Evolutionary conservation across 2,329 filamentous ascomycete species (phyloP), one percentile per base, ranked within the genome.

Genomic region (Claviceps fusiformis): DNA sequence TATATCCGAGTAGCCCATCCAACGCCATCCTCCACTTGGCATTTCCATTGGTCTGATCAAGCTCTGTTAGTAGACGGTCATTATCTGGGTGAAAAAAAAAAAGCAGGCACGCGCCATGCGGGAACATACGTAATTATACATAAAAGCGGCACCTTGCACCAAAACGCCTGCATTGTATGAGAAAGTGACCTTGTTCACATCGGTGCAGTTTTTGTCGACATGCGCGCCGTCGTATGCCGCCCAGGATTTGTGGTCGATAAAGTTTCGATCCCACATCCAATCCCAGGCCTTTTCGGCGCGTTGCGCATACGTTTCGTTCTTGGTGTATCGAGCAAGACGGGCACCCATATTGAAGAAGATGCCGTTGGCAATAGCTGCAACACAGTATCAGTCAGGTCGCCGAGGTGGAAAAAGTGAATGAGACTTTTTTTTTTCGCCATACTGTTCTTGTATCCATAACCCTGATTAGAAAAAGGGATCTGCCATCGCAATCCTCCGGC

Each of bases 381-480:
- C 8, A 6, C 13, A 17, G 2, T 33, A 19, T 54, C 17, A 54
- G 45, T 48, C 19, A 29, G 45, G 9, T 10, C 6, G n/a, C 5
- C 29, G 3, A n/a, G 31, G 13, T 37, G n/a, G 17, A 1, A 9
- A 9, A 15, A 2, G 15, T 19, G 24, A 43, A 3, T 24, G 7
- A 35, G 27, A 6, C 33, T 5, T 2, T 29, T 11, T 33, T 33
- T 24, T 24, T 24, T 24, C n/a, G n/a, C 66, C 70, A 37, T 66
- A 76, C 73, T 77, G 64, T 84, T 84, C 68, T 84, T 93, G 74
- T 91, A 90, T 63, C 83, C 78, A 67, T 87, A 93, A 29, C 88
- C 88, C 35, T 74, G 76, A 64, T 91, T 89, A 60, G 85, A 83
- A 1, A 79, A 73, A 55, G 83, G 87, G 57, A 92, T 86, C 71